Base-by-base conservation (phyloP, 495 filamentous ascomycete species). In the Xylaria palmicola region DNA sequence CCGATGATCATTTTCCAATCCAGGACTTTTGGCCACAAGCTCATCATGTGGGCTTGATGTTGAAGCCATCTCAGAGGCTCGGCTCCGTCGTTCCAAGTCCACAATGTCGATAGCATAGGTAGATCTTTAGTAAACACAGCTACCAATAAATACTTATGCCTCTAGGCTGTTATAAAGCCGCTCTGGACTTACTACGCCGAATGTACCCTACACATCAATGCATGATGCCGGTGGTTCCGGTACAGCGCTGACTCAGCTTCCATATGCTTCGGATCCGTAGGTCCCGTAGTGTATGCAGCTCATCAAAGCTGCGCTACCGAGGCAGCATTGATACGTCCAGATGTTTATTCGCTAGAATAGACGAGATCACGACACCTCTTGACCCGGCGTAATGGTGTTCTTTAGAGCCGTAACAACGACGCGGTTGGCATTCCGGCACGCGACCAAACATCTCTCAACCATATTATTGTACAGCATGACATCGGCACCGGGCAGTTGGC, bases 401-500 rank as follows among this genome's bases (percentile, higher is more conserved):
- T 67, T 64, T 1, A 81, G 61, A 53, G 71, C 72, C 12, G 68
- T 68, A 10, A 76, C 63, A 19, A 81, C 66, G 22, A 81, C 78
- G n/a, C 66, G 65, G 47, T 77, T 79, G 7, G 77, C 69, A 49
- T 68, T 75, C 17, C 63, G 72, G 19, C 75, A 79, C 1, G 79
- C 79, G 32, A 74, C 57, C 34, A 82, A 73, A 8, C 74, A 78
- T 47, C 68, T 71, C 56, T 79, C 72, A 0, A 82, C 70, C 27
- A 82, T 62, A 20, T 70, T 66, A 34, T 72, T 71, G 62, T 80
- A 79, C 4, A 75, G 52, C 27, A 72, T 67, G 36, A 74, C 64
- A 27, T 77, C 75, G 1, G 74, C 70, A 1, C 68, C 69, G 0
- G 78, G 75, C 8, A 80, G 45, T 55, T 81, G 74, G 4, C 95